Conservation (phyloP, 257 asterid species). For the Fraxinus cuspidata region DNA sequence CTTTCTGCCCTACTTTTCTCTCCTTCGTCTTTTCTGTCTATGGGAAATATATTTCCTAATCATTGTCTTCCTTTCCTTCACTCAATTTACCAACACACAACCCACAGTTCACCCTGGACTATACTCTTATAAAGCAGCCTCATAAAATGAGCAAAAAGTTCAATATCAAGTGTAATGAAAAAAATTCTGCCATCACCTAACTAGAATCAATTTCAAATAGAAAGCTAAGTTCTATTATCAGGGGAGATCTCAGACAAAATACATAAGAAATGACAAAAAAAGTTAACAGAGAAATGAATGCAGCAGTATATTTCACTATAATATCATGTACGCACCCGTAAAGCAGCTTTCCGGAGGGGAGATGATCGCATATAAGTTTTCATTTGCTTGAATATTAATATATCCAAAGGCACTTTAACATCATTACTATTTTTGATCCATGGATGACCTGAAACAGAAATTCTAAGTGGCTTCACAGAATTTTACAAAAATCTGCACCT, state of each 20-base stretch:
- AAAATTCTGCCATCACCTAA: not conserved
- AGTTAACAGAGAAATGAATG: not conserved
- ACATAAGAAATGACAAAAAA: not conserved
- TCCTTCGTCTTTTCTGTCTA: not conserved
- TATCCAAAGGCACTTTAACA: constrained; percentile 74
- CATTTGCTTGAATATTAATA: constrained; percentile 77
- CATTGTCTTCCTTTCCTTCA: not conserved
- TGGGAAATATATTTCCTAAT: not conserved
- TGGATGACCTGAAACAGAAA: constrained; percentile 78
- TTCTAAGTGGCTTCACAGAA: constrained; percentile 14
- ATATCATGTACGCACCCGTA: constrained; percentile 56
- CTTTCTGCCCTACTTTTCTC: not conserved
- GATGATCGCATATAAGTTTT: constrained; percentile 90
- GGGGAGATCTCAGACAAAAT: not conserved
- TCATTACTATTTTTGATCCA: constrained; percentile 66
- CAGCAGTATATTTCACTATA: not conserved
- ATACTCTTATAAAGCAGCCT: not conserved
- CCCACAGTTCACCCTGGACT: not conserved
- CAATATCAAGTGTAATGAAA: not conserved
- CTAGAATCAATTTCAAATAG: not conserved
- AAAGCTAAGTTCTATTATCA: not conserved
- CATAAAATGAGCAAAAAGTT: not conserved
- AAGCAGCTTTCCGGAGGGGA: constrained; percentile 91
- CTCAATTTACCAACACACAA: not conserved
- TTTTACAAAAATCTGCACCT: not conserved